phyloP scores from a whole-genome alignment of 768 basidiomycete genomes.

The Coprinopsis marcescibilis region DNA sequence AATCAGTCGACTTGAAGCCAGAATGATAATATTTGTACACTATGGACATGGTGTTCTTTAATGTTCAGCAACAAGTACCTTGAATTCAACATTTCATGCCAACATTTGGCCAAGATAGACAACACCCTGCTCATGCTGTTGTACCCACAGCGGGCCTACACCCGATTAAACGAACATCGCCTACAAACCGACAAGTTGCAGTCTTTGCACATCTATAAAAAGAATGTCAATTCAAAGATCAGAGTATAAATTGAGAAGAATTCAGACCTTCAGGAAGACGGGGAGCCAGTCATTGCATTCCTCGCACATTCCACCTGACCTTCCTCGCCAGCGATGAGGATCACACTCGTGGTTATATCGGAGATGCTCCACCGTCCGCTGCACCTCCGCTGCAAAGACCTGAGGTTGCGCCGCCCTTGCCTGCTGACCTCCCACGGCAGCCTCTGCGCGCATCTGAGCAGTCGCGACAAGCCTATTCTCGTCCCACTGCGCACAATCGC shows the following conservation, averaged over 20 bases:
- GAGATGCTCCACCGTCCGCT: conserved; percentile 29
- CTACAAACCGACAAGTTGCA: conserved; percentile 14
- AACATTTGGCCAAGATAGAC: too few relatives aligned
- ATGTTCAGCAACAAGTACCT: too few relatives aligned
- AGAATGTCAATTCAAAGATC: neutral
- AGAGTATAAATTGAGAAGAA: neutral
- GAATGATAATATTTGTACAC: too few relatives aligned
- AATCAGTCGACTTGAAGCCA: too few relatives aligned
- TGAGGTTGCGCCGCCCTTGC: conserved; percentile 21
- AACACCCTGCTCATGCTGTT: too few relatives aligned
- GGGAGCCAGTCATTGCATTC: conserved; percentile 36
- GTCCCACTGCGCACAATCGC: conserved; percentile 60
- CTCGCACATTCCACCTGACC: conserved; percentile 37
- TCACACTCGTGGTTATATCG: conserved; percentile 51
- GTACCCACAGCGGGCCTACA: too few relatives aligned
- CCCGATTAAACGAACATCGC: conserved; percentile 14
- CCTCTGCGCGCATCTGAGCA: conserved; percentile 42
- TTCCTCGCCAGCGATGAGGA: conserved; percentile 35
- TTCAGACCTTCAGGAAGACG: conserved; percentile 46
- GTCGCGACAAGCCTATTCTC: conserved; percentile 36
- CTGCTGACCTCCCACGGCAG: conserved; percentile 28
- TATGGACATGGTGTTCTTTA: too few relatives aligned
- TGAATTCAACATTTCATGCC: too few relatives aligned
- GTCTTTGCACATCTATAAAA: conserved; percentile 12
- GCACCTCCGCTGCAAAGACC: conserved; percentile 25